Evolutionary conservation across 1,284 basidiomycete species (phyloP).

Genomic region (Sanghuangporus weigelae): DNA sequence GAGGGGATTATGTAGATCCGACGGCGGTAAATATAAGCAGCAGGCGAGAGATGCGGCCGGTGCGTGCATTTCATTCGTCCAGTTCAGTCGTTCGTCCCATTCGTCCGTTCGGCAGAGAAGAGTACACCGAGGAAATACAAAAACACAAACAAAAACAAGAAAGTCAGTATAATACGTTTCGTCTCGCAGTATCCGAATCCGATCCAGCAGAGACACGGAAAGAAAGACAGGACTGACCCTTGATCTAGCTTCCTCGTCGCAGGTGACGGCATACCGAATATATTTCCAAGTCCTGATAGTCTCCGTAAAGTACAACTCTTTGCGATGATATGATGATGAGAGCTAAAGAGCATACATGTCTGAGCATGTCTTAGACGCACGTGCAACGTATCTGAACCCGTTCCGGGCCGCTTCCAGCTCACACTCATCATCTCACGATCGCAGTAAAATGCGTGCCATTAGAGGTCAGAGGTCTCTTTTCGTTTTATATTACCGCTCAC

Average conservation of each 20-base stretch:
- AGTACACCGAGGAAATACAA: too few relatives aligned
- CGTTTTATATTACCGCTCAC: slow-evolving; percentile 4
- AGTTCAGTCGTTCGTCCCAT: too few relatives aligned
- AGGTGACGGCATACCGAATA: slow-evolving; percentile 15
- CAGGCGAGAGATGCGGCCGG: not conserved
- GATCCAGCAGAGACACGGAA: not conserved
- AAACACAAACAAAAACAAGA: too few relatives aligned
- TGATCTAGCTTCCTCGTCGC: slow-evolving; percentile 14
- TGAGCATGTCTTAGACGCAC: not conserved
- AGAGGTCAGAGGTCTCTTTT: slow-evolving; percentile 41
- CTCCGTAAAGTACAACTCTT: too few relatives aligned
- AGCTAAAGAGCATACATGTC: not conserved
- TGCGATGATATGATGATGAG: not conserved
- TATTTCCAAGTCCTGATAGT: not conserved
- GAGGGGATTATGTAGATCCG: not conserved
- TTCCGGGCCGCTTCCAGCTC: not conserved
- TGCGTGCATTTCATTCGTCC: not conserved
- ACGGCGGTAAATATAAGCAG: not conserved
- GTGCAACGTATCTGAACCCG: not conserved
- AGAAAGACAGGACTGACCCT: not conserved
- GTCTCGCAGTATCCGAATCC: not conserved
- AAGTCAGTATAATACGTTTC: not conserved
- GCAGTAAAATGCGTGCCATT: slow-evolving; percentile 50
- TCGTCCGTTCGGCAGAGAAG: too few relatives aligned
- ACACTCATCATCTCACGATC: not conserved